Percentiles rank a stretch among this genome's conserved stretches.
Conservation (phyloP, 148 eudicot genomes). For the Rhododendron williamsianum region DNA sequence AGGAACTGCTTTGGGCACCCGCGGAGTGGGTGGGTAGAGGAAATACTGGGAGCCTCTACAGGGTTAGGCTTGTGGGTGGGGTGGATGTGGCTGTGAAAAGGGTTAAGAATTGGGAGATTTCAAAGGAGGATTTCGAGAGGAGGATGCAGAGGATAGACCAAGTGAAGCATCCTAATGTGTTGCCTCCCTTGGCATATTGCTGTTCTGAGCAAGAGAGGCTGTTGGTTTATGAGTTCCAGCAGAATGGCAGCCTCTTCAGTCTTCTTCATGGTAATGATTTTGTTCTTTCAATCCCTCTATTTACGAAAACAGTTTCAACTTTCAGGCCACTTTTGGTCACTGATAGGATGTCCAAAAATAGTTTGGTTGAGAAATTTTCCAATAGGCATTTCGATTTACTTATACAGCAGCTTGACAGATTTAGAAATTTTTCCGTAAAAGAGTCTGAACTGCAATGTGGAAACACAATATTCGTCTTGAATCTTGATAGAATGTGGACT, state of each 20-base stretch:
- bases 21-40: constrained; percentile 45
- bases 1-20: constrained; percentile 38
- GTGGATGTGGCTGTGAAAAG: constrained; percentile 36
- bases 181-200: constrained; percentile 41
- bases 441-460: not conserved
- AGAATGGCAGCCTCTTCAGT: constrained; percentile 43
- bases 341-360: not conserved
- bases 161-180: constrained; percentile 36
- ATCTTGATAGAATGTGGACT: not conserved
- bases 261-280: constrained; percentile 38
- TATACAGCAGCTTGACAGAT: not conserved
- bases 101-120: constrained; percentile 40
- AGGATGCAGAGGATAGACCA: constrained; percentile 34
- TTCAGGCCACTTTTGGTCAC: not conserved
- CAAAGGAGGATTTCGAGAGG: constrained; percentile 31
- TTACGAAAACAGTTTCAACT: not conserved
- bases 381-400: not conserved
- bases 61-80: constrained; percentile 25
- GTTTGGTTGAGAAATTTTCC: not conserved
- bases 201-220: constrained; percentile 43
- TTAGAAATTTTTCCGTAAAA: not conserved
- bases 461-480: not conserved
- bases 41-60: constrained; percentile 36
- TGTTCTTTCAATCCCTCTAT: not conserved
- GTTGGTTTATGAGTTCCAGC: constrained; percentile 44